Evolutionary conservation across 345 rosid species (phyloP).

Genomic region (Xanthoceras sorbifolium): DNA sequence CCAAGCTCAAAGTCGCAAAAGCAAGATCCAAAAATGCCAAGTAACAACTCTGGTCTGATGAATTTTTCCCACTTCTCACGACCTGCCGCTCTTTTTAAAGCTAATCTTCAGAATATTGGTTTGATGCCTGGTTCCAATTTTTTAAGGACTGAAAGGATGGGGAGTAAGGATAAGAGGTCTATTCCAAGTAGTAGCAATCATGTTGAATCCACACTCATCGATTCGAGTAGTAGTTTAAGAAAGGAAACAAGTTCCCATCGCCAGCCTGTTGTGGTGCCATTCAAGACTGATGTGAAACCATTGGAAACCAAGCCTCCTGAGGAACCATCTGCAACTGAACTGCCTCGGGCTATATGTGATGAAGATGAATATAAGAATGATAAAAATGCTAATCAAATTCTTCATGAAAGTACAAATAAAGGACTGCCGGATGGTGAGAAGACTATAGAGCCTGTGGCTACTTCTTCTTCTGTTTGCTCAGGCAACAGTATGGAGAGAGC

Average conservation of each 20-base stretch:
- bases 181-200: conserved; percentile 27
- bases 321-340: conserved; percentile 35
- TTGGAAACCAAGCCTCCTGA: conserved; percentile 35
- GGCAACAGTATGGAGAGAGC: conserved; percentile 60
- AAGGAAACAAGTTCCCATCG: conserved; percentile 37
- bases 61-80: conserved; percentile 68
- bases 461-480: conserved; percentile 81
- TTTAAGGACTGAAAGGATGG: conserved; percentile 28
- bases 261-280: conserved; percentile 31
- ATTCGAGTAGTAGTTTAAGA: conserved; percentile 22
- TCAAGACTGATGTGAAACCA: conserved; percentile 40
- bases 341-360: conserved; percentile 33
- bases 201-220: conserved; percentile 16
- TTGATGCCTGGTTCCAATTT: conserved; percentile 26
- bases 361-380: conserved; percentile 37
- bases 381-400: conserved; percentile 19
- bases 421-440: conserved; percentile 53
- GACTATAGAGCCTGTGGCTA: conserved; percentile 47
- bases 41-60: conserved; percentile 42
- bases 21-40: conserved; percentile 38
- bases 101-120: conserved; percentile 39
- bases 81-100: conserved; percentile 54
- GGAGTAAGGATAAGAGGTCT: conserved; percentile 34
- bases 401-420: conserved; percentile 37
- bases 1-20: conserved; percentile 40